phyloP scores from a whole-genome alignment of 2,329 filamentous ascomycete genomes.

The Penicillium sp. region DNA sequence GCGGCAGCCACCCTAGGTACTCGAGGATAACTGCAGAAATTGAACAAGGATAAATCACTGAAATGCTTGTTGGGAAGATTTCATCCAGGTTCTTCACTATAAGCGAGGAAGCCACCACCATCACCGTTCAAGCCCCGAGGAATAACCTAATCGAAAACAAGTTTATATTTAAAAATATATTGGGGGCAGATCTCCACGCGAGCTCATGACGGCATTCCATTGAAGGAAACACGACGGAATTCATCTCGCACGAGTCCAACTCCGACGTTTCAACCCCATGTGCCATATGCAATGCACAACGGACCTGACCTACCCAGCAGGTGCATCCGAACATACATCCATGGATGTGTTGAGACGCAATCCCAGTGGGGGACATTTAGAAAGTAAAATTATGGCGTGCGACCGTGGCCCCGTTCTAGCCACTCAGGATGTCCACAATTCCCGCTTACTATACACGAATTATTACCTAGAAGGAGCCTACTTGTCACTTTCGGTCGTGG shows the following conservation, averaged over 20 bases:
- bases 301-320: not conserved
- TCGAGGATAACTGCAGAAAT: not conserved
- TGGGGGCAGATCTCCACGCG: not conserved
- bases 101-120: not conserved
- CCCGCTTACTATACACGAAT: conserved; percentile 12
- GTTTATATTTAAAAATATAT: not conserved
- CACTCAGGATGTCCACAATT: conserved; percentile 12
- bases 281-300: not conserved
- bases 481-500: conserved; percentile 15
- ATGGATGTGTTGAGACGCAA: too few relatives aligned
- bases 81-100: not conserved
- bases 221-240: not conserved
- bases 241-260: not conserved
- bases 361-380: not conserved
- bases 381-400: not conserved
- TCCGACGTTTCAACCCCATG: not conserved
- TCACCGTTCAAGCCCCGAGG: not conserved
- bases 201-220: not conserved
- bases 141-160: not conserved
- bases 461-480: not conserved
- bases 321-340: not conserved
- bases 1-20: not conserved
- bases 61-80: not conserved
- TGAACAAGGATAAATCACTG: not conserved
- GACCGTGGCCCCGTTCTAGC: not conserved